Evolutionary conservation across 108 stramenopile species (phyloP), one percentile per base, ranked within the genome.

Genomic region (Cyclotella kingstonii): DNA sequence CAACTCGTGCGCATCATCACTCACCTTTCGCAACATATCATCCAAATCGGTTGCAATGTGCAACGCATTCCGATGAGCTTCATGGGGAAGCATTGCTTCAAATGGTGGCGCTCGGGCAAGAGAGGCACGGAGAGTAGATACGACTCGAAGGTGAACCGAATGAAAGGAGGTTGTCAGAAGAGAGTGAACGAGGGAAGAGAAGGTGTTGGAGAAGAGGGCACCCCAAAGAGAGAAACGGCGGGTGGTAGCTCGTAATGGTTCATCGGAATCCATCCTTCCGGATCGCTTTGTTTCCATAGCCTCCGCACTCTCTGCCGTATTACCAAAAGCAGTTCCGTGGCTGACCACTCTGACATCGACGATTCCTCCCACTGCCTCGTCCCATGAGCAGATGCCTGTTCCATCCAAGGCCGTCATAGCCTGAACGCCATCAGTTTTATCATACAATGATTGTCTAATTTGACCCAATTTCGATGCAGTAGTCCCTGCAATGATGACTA

Each of bases 1-100:
- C 41, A 94, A 52, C 49, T 94, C 89, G 54, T 91, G 89, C 15
- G 93, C 93, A 70, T 94, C 93, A 40, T 90, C 87, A 39, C 82
- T 83, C 19, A 94, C 87, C 40, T 78, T 89, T 17, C 81, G 55
- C 47, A 94, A 63, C 21, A 78, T 72, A 3, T 68, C 58, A 62
- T 94, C 83, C 51, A 94, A 60, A 57, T 89, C 84, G 26, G 87
- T 80, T 4, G 93, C 86, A 59, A 94, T 90, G 9, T 80, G 58
- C 0, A 94, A 70, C 0, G 89, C 84, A 50, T 94, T 94, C 3
- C 93, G 84, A 56, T 89, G 90, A 8, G 93, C 93, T 60, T 94
- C 89, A 49, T 94, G 93, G 7, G 93, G 89, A 2, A 87, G 49
- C 57, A 94, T 82, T 18, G 53, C 31, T 21, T 76, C 65, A 21